Evolutionary conservation across 176 grass and related monocot species (phyloP).

Genomic region (Carex kokanica): DNA sequence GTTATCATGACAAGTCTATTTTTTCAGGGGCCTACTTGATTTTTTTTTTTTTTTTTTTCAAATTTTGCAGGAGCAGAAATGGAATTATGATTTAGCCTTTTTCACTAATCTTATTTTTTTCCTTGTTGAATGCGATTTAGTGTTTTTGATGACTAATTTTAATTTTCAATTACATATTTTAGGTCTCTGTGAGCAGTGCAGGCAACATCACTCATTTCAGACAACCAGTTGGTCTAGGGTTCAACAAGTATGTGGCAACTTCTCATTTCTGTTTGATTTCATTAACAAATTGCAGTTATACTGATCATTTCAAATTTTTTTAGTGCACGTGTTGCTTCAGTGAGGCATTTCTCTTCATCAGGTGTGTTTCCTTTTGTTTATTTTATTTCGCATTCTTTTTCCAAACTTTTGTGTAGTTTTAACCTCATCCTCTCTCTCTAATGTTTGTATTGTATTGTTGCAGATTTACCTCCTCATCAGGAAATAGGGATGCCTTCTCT

Average conservation of each 20-base stretch:
- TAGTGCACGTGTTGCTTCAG: slow-evolving; percentile 33
- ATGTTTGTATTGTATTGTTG: slow-evolving; percentile 24
- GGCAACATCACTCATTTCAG: slow-evolving; percentile 28
- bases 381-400: slow-evolving; percentile 13
- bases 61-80: neutral
- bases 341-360: slow-evolving; percentile 63
- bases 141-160: slow-evolving; percentile 6
- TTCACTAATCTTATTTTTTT: neutral
- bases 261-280: neutral
- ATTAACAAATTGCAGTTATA: slow-evolving; percentile 13
- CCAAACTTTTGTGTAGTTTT: neutral
- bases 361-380: slow-evolving; percentile 37
- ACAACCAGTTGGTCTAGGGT: slow-evolving; percentile 29
- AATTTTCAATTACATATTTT: slow-evolving; percentile 21
- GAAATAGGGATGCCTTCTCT: slow-evolving; percentile 92
- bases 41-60: neutral
- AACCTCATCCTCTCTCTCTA: neutral
- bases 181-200: slow-evolving; percentile 37
- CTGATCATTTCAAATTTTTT: slow-evolving; percentile 18
- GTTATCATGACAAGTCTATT: neutral
- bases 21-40: neutral
- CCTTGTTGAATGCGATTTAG: neutral
- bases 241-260: slow-evolving; percentile 45
- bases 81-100: neutral
- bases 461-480: slow-evolving; percentile 82